phyloP scores from a whole-genome alignment of 257 asterid species.

The Solanum microdontum region DNA sequence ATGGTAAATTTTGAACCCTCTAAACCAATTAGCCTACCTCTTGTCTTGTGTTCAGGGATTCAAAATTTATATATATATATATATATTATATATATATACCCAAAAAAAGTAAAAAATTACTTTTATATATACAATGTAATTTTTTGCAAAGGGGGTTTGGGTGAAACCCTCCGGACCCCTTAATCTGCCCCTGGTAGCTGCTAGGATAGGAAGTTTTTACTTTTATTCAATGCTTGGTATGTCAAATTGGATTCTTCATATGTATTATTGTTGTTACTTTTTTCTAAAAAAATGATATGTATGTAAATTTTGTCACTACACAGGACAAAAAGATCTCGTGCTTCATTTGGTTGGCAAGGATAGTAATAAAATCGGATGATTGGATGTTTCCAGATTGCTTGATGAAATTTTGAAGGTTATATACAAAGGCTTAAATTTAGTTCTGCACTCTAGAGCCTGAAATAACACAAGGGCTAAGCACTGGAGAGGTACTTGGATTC shows the following conservation, averaged over 20 bases:
- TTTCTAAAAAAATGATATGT: background rate
- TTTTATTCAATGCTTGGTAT: background rate
- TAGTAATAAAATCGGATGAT: background rate
- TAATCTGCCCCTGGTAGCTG: background rate
- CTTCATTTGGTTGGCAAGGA: conserved; percentile 2
- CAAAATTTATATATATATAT: background rate
- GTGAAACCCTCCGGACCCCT: background rate
- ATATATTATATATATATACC: background rate
- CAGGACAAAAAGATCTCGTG: background rate
- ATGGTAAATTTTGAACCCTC: background rate
- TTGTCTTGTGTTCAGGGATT: background rate
- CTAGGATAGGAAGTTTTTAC: background rate
- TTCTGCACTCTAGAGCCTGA: background rate
- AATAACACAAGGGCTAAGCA: conserved; percentile 7
- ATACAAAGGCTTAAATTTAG: background rate
- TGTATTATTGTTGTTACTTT: background rate
- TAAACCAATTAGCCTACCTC: background rate
- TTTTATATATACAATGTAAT: background rate
- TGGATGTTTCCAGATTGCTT: background rate
- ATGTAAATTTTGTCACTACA: background rate
- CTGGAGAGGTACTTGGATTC: conserved; percentile 32
- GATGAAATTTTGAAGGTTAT: background rate
- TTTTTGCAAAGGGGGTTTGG: background rate
- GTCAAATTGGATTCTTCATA: background rate
- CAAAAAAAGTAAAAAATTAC: background rate